Conservation (phyloP, 805 yeast genomes). For the Ogataea trehaloabstinens region DNA sequence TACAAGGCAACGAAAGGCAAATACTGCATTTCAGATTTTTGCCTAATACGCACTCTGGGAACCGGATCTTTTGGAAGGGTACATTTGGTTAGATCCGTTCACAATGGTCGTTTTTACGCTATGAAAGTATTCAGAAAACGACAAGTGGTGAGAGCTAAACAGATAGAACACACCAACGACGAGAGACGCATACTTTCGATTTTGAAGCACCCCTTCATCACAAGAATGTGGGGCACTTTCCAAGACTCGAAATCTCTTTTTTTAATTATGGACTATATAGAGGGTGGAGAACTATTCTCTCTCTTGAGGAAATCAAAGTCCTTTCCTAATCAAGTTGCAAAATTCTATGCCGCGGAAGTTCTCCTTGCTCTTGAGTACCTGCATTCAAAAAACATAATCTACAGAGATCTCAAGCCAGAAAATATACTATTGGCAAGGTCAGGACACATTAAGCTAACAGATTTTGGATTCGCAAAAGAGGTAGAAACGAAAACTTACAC, state of each 20-base stretch:
- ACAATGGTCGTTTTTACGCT: conserved; percentile 59
- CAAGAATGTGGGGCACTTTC: conserved; percentile 67
- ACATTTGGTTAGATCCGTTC: conserved; percentile 55
- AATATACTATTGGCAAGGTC: conserved; percentile 56
- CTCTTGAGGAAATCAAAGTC: conserved; percentile 55
- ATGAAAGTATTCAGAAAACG: conserved; percentile 57
- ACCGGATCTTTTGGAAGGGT: conserved; percentile 64
- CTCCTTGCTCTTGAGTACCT: conserved; percentile 56
- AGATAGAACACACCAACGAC: conserved; percentile 63
- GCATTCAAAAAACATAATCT: conserved; percentile 57
- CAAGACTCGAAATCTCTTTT: conserved; percentile 56
- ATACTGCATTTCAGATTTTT: conserved; percentile 54
- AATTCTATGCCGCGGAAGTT: conserved; percentile 63
- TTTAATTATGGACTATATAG: conserved; percentile 66
- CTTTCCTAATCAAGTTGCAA: conserved; percentile 62
- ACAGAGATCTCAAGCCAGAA: conserved; percentile 62
- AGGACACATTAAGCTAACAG: conserved; percentile 60
- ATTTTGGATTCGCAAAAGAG: conserved; percentile 64
- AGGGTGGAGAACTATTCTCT: conserved; percentile 61
- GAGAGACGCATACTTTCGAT: conserved; percentile 57
- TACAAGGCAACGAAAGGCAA: conserved; percentile 49
- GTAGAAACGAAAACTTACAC: conserved; percentile 60
- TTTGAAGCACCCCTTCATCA: conserved; percentile 59
- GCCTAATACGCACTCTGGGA: conserved; percentile 55
- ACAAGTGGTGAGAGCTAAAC: conserved; percentile 59